Percentiles rank a stretch among this genome's conserved stretches.
phyloP scores from a whole-genome alignment of 2,329 filamentous ascomycete genomes.

The Alternaria burnsii region DNA sequence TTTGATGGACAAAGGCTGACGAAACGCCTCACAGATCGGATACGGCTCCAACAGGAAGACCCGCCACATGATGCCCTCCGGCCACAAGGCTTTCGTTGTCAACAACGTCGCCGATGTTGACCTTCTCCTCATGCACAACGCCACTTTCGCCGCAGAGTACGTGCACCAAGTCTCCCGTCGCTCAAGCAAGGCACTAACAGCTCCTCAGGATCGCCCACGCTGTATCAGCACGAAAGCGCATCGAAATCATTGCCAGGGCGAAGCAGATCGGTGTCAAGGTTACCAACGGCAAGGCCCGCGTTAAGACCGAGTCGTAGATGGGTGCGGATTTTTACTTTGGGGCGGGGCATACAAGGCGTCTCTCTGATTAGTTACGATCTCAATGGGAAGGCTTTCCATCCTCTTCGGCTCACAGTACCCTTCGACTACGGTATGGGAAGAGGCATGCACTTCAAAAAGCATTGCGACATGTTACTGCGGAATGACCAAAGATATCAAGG shows the following conservation, averaged over 20 bases:
- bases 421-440: constrained; percentile 27
- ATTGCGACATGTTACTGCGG: constrained; percentile 34
- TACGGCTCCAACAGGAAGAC: constrained; percentile 99
- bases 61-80: constrained; percentile 96
- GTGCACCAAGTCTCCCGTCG: constrained; percentile 42
- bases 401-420: constrained; percentile 34
- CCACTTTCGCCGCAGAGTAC: constrained; percentile 98
- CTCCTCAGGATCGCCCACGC: constrained; percentile 86
- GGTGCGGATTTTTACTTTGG: constrained; percentile 38
- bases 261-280: constrained; percentile 99
- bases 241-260: constrained; percentile 96
- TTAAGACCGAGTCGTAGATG: constrained; percentile 84
- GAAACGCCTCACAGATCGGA: constrained; percentile 75
- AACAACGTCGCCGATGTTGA: constrained; percentile 95
- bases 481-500: constrained; percentile 28
- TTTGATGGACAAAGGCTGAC: constrained; percentile 38
- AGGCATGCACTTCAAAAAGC: constrained; percentile 43
- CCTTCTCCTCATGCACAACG: constrained; percentile 99
- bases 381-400: constrained; percentile 47
- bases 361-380: constrained; percentile 50
- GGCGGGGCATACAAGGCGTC: constrained; percentile 50
- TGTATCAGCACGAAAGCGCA: constrained; percentile 97
- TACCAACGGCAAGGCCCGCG: constrained; percentile 98
- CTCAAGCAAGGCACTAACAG: constrained; percentile 19
- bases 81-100: constrained; percentile 99